Base-by-base conservation (phyloP, 2,329 filamentous ascomycete genomes). In the Arthrobotrys megalospora region DNA sequence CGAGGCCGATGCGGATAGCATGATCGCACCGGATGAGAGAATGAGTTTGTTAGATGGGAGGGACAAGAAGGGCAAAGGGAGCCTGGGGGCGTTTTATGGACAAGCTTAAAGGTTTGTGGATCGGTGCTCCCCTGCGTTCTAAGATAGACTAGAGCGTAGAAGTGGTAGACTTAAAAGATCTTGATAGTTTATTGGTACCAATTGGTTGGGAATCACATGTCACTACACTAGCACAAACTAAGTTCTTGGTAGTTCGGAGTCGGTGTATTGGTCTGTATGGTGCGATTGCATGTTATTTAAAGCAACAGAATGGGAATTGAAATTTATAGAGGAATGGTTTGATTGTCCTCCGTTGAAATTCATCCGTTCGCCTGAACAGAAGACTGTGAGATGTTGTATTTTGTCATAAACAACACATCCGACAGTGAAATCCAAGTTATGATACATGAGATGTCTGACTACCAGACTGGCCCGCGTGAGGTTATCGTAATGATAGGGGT, bases 21-120 rank as follows among this genome's bases (percentile, higher is more conserved):
- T 76, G 72, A 47, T 76, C 21, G 72, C 72, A n/a, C 72, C 72
- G 3, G 72, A 76, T 52, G 72, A 76, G 32, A 24, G 72, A 14
- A 70, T 76, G 65, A 52, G 65, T 34, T 47, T 76, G 19, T 36
- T 76, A 14, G 52, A 70, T 38, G 32, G 28, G 19, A 28, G 38
- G 0, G 50, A 28, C 16, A 52, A 55, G 24, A 76, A 76, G 16
- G 72, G 72, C 1, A 76, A 70, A 19, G 41, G 60, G 12, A 65
- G 48, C 14, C 24, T 76, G 2, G 36, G 8, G 2, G 55, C 11
- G 3, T 19, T 60, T 7, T 60, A 60, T 28, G 55, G 55, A n/a
- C 10, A 60, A n/a, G 55, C 19, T 43, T 21, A 19, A 60, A 11
- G 19, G 16, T 14, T 41, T 4, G 8, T 60, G 28, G 55, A 41